Evolutionary conservation across 257 asterid genomes (phyloP), one percentile per base, ranked within the genome.

Genomic region (Fraxinus pennsylvanica): DNA sequence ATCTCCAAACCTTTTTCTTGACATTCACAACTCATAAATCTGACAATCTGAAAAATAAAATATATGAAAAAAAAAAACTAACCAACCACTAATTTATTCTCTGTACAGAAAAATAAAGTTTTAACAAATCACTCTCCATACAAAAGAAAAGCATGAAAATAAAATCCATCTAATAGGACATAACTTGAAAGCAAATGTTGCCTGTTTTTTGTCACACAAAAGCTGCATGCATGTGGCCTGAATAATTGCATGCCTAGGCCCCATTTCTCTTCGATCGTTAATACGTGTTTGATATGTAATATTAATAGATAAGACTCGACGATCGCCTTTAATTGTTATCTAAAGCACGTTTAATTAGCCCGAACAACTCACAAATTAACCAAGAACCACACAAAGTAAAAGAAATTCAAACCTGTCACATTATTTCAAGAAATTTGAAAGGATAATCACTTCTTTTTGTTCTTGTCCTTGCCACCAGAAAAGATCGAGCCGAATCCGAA

Each of bases 401-500:
- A 63, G 15, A 27, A 63, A 59, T 21, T 63, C 69, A 63, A 63
- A 63, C 36, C 69, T 63, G 10, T 22, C 29, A 27, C 19, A 6
- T 27, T 25, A 14, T 25, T 25, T 63, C 35, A 25, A 63, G 69
- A 63, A 63, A 1, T 59, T 10, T 21, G 3, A 59, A 59, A 47
- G 32, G 78, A 74, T 74, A 76, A 71, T 86, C 77, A 84, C 90
- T 86, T 90, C 87, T 89, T 92, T 92, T 83, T 90, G 91, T 73
- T 85, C 85, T 87, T 82, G 57, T 89, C 94, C 88, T 81, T 91
- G 75, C 89, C 76, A 74, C 90, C 83, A 67, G 96, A 87, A 77
- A 94, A 91, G 25, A 94, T 81, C 32, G 97, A 89, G 35, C 96
- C 52, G 15, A 43, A 43, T 43, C 52, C 92, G 52, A 92, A 94